These are phyloP conservation scores for Poa pratensis DNA, from an alignment of 176 grass and related monocot genomes.

Conservation along the genomic window DNA sequence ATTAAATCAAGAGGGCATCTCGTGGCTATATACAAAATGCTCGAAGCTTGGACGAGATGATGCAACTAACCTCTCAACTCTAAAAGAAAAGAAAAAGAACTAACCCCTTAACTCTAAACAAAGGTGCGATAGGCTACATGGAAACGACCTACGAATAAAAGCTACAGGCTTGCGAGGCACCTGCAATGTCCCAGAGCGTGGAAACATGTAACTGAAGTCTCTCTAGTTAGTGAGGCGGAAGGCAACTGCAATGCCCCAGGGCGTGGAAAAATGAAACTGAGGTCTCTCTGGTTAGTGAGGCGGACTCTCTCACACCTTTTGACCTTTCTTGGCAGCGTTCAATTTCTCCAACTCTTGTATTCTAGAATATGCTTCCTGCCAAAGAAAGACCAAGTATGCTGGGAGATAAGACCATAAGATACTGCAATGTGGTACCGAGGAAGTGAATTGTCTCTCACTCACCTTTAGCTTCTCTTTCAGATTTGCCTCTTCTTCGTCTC, in stretches of 20 bases:
- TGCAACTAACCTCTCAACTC: constrained; percentile 16
- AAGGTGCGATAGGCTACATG: background rate
- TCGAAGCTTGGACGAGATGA: background rate
- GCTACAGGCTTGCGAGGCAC: background rate
- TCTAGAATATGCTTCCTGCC: constrained; percentile 66
- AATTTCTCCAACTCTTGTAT: constrained; percentile 81
- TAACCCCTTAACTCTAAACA: constrained; percentile 15
- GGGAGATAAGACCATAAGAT: background rate
- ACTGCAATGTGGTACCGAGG: background rate
- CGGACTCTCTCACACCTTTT: constrained; percentile 42
- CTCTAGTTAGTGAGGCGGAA: background rate
- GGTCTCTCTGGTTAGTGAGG: constrained; percentile 1
- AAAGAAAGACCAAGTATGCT: constrained; percentile 25
- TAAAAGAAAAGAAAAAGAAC: background rate
- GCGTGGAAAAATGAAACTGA: background rate
- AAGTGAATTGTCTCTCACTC: constrained; percentile 5
- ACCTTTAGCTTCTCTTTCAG: constrained; percentile 92
- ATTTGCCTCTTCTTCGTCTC: constrained; percentile 79
- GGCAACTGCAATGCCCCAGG: constrained; percentile 27
- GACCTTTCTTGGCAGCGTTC: constrained; percentile 48
- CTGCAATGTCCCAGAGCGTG: constrained; percentile 15
- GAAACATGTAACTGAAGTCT: background rate
- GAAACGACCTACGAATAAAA: background rate
- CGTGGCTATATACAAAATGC: constrained; percentile 32
- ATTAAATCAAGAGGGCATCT: constrained; percentile 22